Conservation (phyloP, 1,284 basidiomycete genomes). For the Moesziomyces parantarcticus region DNA sequence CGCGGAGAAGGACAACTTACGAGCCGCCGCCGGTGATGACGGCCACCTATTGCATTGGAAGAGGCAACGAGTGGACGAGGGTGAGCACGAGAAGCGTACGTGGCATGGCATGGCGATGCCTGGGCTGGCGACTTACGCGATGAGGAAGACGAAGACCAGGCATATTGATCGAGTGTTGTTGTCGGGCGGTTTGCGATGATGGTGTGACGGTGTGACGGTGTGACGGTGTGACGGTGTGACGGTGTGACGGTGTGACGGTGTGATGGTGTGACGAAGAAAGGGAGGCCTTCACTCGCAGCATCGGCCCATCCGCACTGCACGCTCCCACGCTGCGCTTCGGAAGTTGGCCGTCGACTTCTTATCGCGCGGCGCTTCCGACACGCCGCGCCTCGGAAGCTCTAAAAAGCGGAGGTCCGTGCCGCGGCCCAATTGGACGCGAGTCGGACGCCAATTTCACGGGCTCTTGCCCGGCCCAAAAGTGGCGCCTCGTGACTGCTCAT, state of each 20-base stretch:
- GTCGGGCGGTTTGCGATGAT: background rate
- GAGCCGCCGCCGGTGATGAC: conserved; percentile 86
- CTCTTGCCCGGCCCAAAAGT: background rate
- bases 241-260: conserved; percentile 9
- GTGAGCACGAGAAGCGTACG: background rate
- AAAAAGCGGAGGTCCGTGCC: background rate
- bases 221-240: background rate
- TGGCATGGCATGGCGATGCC: too few relatives aligned
- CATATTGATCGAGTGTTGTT: conserved; percentile 15
- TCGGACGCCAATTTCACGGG: background rate
- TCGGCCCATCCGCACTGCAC: too few relatives aligned
- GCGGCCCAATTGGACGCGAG: background rate
- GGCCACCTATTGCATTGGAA: conserved; percentile 71
- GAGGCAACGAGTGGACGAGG: background rate
- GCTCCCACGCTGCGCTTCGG: too few relatives aligned
- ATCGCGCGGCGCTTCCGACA: background rate
- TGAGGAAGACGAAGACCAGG: conserved; percentile 52
- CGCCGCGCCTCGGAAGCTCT: background rate
- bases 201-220: conserved; percentile 9
- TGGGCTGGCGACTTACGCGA: conserved; percentile 18
- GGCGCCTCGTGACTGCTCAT: too few relatives aligned
- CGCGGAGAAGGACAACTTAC: conserved; percentile 10
- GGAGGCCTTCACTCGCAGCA: too few relatives aligned
- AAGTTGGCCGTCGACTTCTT: background rate
- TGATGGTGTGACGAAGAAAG: background rate